Conservation (phyloP, 345 rosid genomes). For the Murraya paniculata region DNA sequence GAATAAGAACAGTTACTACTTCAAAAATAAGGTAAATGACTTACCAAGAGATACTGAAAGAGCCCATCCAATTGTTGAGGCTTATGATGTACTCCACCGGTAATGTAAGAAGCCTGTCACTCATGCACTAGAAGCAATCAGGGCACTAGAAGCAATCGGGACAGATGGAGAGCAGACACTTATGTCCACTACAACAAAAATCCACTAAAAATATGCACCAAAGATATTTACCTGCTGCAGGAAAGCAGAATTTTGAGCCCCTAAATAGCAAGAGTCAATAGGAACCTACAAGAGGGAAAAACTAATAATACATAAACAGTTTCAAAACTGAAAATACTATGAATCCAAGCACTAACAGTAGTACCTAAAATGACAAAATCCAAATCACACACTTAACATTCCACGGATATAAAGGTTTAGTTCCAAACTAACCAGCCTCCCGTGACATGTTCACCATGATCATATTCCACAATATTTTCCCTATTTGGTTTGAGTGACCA, state of each 20-base stretch:
- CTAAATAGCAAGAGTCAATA: slow-evolving; percentile 84
- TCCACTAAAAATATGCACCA: neutral
- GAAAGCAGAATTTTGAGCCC: slow-evolving; percentile 83
- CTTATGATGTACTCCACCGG: slow-evolving; percentile 84
- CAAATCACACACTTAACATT: neutral
- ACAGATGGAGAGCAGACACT: slow-evolving; percentile 7
- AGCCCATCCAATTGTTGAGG: slow-evolving; percentile 90
- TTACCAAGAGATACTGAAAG: slow-evolving; percentile 79
- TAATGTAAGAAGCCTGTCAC: slow-evolving; percentile 84
- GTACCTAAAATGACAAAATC: neutral
- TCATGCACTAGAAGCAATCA: slow-evolving; percentile 19
- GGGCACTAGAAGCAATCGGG: slow-evolving; percentile 16
- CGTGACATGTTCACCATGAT: neutral
- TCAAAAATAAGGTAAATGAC: slow-evolving; percentile 6
- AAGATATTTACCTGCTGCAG: slow-evolving; percentile 72
- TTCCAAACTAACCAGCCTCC: neutral
- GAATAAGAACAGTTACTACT: neutral
- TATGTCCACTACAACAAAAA: neutral
- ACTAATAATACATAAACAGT: neutral
- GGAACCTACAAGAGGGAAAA: slow-evolving; percentile 60
- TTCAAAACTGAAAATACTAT: neutral
- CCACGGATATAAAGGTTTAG: neutral
- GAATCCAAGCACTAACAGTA: neutral
- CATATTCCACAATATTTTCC: neutral
- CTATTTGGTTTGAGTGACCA: neutral